Evolutionary conservation across 164 flowering plant genomes (phyloP).

Genomic region (Taxillus chinensis): DNA sequence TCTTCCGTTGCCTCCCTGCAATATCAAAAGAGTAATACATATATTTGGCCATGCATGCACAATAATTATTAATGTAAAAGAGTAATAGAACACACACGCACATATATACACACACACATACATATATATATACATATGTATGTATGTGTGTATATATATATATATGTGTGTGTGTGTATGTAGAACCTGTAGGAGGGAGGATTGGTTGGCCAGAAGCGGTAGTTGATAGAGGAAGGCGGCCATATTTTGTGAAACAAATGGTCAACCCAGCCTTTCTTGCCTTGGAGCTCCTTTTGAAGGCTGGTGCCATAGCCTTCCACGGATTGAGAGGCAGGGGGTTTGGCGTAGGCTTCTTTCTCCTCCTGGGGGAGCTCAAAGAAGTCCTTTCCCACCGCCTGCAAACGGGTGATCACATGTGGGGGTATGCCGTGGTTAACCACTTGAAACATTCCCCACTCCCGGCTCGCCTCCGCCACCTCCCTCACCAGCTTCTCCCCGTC

Average conservation of each 20-base stretch:
- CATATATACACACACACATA: too few relatives aligned
- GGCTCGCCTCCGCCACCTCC: constrained; percentile 32
- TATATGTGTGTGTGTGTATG: too few relatives aligned
- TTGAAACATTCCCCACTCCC: constrained; percentile 64
- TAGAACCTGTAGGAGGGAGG: constrained; percentile 57
- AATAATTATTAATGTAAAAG: too few relatives aligned
- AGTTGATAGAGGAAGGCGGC: constrained; percentile 58
- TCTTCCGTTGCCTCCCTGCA: constrained; percentile 51
- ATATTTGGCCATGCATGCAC: too few relatives aligned
- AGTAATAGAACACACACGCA: too few relatives aligned
- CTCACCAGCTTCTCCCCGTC: constrained; percentile 23
- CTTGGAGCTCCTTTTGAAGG: constrained; percentile 53
- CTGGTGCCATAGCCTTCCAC: constrained; percentile 70
- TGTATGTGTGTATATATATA: too few relatives aligned
- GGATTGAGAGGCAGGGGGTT: constrained; percentile 18
- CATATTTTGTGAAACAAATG: constrained; percentile 66
- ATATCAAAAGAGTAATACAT: not conserved
- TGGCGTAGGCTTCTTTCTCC: constrained; percentile 58
- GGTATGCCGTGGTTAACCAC: constrained; percentile 65
- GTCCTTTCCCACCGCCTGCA: constrained; percentile 53
- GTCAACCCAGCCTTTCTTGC: constrained; percentile 73
- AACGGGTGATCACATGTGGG: constrained; percentile 25
- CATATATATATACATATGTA: too few relatives aligned
- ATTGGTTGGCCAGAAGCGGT: constrained; percentile 66
- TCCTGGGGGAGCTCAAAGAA: constrained; percentile 67